A percentile compares a stretch with the other conserved stretches of the same genome.
phyloP scores from a whole-genome alignment of 75 land plant species.

The Pinus tabuliformis region DNA sequence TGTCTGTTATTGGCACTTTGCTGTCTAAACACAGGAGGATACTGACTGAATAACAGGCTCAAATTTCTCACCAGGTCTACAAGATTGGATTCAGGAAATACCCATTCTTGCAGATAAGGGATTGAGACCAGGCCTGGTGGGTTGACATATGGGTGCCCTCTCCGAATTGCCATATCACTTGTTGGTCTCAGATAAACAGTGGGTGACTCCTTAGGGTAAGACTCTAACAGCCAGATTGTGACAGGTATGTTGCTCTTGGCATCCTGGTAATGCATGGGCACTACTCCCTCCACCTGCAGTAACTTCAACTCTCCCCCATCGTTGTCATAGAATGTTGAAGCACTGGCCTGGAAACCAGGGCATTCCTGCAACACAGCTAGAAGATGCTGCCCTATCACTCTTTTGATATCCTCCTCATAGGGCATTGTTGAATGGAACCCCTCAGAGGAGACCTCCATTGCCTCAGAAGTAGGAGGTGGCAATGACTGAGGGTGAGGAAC shows the following conservation, averaged over 20 bases:
- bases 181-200: constrained; percentile 84
- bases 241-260: constrained; percentile 86
- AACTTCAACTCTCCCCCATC: constrained; percentile 78
- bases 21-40: no score
- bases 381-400: constrained; percentile 90
- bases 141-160: constrained; percentile 71
- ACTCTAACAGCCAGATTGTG: constrained; percentile 85
- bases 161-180: constrained; percentile 83
- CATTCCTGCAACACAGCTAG: constrained; percentile 53
- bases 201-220: constrained; percentile 81
- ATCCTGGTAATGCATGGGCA: constrained; percentile 71
- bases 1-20: no score
- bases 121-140: constrained; percentile 75
- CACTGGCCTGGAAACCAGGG: constrained; percentile 72
- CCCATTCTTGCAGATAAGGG: constrained; percentile 80
- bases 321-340: constrained; percentile 76
- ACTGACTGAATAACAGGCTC: constrained; percentile 55
- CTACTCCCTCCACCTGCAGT: constrained; percentile 86
- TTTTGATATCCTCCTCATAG: constrained; percentile 80
- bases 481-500: constrained; percentile 27
- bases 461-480: constrained; percentile 8
- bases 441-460: constrained; percentile 5
- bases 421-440: constrained; percentile 81
- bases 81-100: constrained; percentile 85
- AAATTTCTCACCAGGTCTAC: constrained; percentile 66